Percentiles rank a stretch among this genome's conserved stretches.
phyloP scores from a whole-genome alignment of 2,329 filamentous ascomycete species.

The Epichloe amarillans region DNA sequence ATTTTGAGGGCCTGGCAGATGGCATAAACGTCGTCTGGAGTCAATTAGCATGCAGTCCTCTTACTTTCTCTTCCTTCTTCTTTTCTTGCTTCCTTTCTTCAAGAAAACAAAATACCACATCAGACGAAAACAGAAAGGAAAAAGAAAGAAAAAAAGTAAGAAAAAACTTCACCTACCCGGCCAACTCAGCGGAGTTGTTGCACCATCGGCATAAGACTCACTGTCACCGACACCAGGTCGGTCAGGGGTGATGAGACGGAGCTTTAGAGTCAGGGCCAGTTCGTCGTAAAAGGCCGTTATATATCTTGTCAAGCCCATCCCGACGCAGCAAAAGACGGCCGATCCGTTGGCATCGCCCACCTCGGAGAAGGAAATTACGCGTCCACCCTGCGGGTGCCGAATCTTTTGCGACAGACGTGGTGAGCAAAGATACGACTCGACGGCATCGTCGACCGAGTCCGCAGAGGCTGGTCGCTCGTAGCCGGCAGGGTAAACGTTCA shows the following conservation, averaged over 20 bases:
- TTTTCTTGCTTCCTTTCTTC: not conserved
- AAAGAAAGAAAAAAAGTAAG: too few species aligned
- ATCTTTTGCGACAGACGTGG: slow-evolving; percentile 81
- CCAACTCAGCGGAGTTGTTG: slow-evolving; percentile 83
- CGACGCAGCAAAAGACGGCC: slow-evolving; percentile 91
- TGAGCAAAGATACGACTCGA: slow-evolving; percentile 72
- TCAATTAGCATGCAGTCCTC: slow-evolving; percentile 13
- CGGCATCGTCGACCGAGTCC: slow-evolving; percentile 80
- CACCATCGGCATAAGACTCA: slow-evolving; percentile 68
- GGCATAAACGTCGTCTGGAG: slow-evolving; percentile 65
- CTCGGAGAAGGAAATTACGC: slow-evolving; percentile 89
- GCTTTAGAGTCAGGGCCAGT: slow-evolving; percentile 71
- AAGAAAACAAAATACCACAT: not conserved
- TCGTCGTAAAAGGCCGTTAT: slow-evolving; percentile 97
- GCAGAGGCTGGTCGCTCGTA: slow-evolving; percentile 66
- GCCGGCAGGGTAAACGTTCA: slow-evolving; percentile 26
- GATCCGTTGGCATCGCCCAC: slow-evolving; percentile 86
- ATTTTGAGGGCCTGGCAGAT: slow-evolving; percentile 89
- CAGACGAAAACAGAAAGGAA: not conserved
- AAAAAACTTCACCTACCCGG: slow-evolving; percentile 51
- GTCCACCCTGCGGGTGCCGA: slow-evolving; percentile 69
- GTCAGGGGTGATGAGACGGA: slow-evolving; percentile 87
- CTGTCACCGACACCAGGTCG: slow-evolving; percentile 89
- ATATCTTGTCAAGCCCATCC: slow-evolving; percentile 93
- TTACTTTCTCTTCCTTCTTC: too few species aligned